phyloP scores from a whole-genome alignment of 2,329 filamentous ascomycete genomes.

The Claviceps sp. region DNA sequence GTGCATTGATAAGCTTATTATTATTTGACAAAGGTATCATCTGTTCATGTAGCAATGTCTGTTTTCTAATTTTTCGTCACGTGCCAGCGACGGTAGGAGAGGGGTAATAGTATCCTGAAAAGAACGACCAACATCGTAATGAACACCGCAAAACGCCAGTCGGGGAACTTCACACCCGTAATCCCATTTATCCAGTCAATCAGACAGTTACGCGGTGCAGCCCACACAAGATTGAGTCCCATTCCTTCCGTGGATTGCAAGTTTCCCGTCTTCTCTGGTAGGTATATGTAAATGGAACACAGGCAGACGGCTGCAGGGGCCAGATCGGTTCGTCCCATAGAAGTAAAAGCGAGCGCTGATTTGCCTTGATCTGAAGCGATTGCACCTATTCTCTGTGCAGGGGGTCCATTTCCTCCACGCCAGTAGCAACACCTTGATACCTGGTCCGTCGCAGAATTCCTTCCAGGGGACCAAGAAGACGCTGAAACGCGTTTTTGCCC shows the following conservation, averaged over 20 bases:
- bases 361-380: not conserved
- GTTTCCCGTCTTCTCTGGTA: not conserved
- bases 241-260: not conserved
- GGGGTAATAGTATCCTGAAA: conserved; percentile 10
- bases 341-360: too few relatives aligned
- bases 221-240: not conserved
- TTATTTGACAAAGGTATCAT: conserved; percentile 18
- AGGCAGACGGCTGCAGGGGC: not conserved
- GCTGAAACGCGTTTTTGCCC: conserved; percentile 88
- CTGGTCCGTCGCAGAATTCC: conserved; percentile 78
- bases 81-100: conserved; percentile 17
- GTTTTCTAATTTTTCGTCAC: conserved; percentile 12
- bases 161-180: conserved; percentile 3
- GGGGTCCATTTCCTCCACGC: conserved; percentile 55
- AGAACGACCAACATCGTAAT: conserved; percentile 15
- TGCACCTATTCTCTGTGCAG: conserved; percentile 28
- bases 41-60: conserved; percentile 22
- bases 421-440: conserved; percentile 45
- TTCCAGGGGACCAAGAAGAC: conserved; percentile 82
- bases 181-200: not conserved
- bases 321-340: too few relatives aligned
- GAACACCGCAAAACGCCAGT: conserved; percentile 5
- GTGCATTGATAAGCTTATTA: not conserved
- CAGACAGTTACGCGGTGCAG: not conserved
- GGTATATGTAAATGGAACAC: not conserved